Conservation (phyloP, 768 basidiomycete species). For the Pilatotrama ljubarskyi region DNA sequence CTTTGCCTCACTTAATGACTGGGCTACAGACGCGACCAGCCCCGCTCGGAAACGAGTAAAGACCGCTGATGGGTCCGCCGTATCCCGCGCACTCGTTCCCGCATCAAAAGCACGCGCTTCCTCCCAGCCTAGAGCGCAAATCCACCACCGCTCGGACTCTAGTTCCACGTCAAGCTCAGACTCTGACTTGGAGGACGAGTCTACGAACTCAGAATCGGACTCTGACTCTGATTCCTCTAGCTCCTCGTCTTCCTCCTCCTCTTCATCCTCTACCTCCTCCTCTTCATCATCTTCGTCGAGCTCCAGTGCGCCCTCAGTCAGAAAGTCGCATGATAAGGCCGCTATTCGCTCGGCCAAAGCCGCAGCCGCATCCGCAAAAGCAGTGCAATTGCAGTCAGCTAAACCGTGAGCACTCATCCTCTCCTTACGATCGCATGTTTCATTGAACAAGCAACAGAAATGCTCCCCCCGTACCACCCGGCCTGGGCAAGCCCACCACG, state of each 20-base stretch:
- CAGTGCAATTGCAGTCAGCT: not conserved
- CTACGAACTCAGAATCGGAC: constrained; percentile 27
- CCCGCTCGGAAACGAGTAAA: constrained; percentile 18
- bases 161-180: constrained; percentile 12
- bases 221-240: constrained; percentile 26
- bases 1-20: not conserved
- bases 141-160: not conserved
- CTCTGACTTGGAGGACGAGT: constrained; percentile 9
- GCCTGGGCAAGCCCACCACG: constrained; percentile 58
- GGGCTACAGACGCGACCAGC: not conserved
- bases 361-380: not conserved
- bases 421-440: constrained; percentile 19
- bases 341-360: not conserved
- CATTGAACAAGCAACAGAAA: constrained; percentile 12
- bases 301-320: not conserved
- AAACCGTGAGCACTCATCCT: constrained; percentile 20
- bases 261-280: constrained; percentile 25
- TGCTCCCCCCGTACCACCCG: constrained; percentile 50
- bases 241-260: constrained; percentile 32
- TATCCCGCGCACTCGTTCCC: not conserved
- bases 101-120: not conserved
- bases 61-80: not conserved
- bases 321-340: not conserved
- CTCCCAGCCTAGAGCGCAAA: not conserved
- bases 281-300: constrained; percentile 3